Evolutionary conservation across 305 asterid genomes (phyloP).

Genomic region (Fraxinus velutina): DNA sequence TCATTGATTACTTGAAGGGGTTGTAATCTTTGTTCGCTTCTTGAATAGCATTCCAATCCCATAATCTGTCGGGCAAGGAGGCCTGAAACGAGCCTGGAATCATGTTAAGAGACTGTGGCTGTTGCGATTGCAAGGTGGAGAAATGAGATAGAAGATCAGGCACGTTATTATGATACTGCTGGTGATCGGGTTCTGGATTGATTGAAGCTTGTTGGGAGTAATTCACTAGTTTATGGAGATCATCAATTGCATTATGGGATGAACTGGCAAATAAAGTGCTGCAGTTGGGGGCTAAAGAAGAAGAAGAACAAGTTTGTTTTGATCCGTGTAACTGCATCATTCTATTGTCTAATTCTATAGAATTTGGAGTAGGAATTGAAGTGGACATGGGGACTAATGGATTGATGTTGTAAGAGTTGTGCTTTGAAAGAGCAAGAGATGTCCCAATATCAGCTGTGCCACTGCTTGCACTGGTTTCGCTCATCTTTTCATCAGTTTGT

Average conservation of each 20-base stretch:
- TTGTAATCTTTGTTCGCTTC: slow-evolving; percentile 49
- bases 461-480: slow-evolving; percentile 45
- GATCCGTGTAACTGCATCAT: slow-evolving; percentile 13
- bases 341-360: slow-evolving; percentile 8
- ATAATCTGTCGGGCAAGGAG: slow-evolving; percentile 47
- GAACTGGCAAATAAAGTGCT: slow-evolving; percentile 23
- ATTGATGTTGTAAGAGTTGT: slow-evolving; percentile 24
- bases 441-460: slow-evolving; percentile 37
- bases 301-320: background rate
- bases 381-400: slow-evolving; percentile 25
- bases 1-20: slow-evolving; percentile 42
- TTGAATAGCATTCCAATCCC: slow-evolving; percentile 64
- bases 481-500: slow-evolving; percentile 26
- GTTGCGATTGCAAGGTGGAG: slow-evolving; percentile 30
- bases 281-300: slow-evolving; percentile 14
- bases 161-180: slow-evolving; percentile 12
- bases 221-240: slow-evolving; percentile 53
- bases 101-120: slow-evolving; percentile 17
- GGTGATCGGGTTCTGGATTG: slow-evolving; percentile 20
- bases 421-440: slow-evolving; percentile 41
- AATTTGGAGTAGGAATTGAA: slow-evolving; percentile 9
- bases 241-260: slow-evolving; percentile 33
- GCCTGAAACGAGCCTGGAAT: slow-evolving; percentile 34
- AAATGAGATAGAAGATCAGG: slow-evolving; percentile 34
- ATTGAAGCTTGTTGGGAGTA: slow-evolving; percentile 29